Percentiles rank a stretch among this genome's conserved stretches.
Evolutionary conservation across 495 filamentous ascomycete genomes (phyloP).

Genomic region (Podospora australis): DNA sequence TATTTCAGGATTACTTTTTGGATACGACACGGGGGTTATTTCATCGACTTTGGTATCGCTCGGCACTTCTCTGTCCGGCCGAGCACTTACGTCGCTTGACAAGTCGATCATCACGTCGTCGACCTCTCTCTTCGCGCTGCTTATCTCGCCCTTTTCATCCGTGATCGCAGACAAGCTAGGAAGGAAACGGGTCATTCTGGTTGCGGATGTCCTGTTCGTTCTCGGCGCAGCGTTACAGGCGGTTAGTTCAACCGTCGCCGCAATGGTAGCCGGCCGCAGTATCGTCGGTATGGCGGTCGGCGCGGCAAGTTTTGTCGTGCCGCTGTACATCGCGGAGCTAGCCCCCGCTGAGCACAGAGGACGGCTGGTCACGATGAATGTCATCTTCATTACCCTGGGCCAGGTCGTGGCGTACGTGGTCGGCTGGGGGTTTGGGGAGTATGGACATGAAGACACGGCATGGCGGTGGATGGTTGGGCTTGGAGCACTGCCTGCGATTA

Average conservation of each 20-base stretch:
- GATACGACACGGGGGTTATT: conserved; percentile 88
- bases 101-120: conserved; percentile 79
- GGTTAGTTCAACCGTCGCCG: conserved; percentile 49
- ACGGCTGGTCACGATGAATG: conserved; percentile 66
- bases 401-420: conserved; percentile 81
- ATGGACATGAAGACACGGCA: conserved; percentile 43
- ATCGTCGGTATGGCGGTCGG: conserved; percentile 81
- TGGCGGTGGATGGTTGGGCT: conserved; percentile 92
- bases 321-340: conserved; percentile 81
- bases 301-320: conserved; percentile 73
- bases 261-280: conserved; percentile 72
- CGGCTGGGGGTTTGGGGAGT: conserved; percentile 58
- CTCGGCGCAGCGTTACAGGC: conserved; percentile 70
- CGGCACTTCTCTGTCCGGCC: conserved; percentile 61
- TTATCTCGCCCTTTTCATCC: conserved; percentile 71
- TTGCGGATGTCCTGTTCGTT: conserved; percentile 72
- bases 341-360: conserved; percentile 70
- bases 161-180: conserved; percentile 68
- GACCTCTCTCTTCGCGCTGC: conserved; percentile 72
- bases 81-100: conserved; percentile 63
- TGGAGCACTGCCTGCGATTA: conserved; percentile 66
- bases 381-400: conserved; percentile 76
- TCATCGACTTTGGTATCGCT: conserved; percentile 81
- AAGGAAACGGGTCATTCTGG: conserved; percentile 67
- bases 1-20: conserved; percentile 81